These are phyloP conservation scores for Alternaria rosae DNA, from an alignment of 2,329 filamentous ascomycete genomes.

Conservation along the genomic window DNA sequence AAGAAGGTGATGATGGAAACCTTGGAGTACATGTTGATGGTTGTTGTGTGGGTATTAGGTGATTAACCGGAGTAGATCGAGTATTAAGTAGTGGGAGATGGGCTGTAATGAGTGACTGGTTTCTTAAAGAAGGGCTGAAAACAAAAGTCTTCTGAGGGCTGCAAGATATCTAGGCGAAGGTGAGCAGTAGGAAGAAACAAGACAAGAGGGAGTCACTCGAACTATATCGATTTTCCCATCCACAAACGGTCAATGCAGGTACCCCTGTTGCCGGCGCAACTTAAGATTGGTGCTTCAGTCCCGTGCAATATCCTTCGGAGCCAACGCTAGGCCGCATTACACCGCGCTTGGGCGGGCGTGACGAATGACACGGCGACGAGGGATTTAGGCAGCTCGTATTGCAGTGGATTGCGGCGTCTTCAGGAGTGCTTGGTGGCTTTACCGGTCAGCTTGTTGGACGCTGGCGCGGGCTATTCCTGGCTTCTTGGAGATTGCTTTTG, in stretches of 20 bases:
- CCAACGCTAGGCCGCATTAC: conserved; percentile 5
- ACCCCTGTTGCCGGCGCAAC: conserved; percentile 15
- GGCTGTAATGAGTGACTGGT: conserved; percentile 27
- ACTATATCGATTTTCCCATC: conserved; percentile 35
- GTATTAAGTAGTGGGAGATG: conserved; percentile 26
- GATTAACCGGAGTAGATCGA: conserved; percentile 35
- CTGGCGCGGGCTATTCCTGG: conserved; percentile 20
- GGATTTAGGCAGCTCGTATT: conserved; percentile 24
- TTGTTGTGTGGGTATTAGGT: conserved; percentile 30
- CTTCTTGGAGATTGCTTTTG: conserved; percentile 15
- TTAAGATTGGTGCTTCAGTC: conserved; percentile 18
- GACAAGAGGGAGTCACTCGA: conserved; percentile 13
- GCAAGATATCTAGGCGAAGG: conserved; percentile 7
- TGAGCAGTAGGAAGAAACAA: conserved; percentile 18
- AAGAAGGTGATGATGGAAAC: conserved; percentile 58
- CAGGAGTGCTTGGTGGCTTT: conserved; percentile 16
- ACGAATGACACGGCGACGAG: conserved; percentile 22
- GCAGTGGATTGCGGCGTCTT: conserved; percentile 11
- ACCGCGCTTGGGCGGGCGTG: neutral
- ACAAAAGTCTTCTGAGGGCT: conserved; percentile 33
- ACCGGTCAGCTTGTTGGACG: conserved; percentile 13
- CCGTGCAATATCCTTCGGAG: conserved; percentile 11
- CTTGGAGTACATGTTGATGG: conserved; percentile 45
- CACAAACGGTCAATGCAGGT: conserved; percentile 13
- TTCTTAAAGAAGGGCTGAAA: conserved; percentile 40